Percentiles rank a stretch among this genome's conserved stretches.
These are phyloP conservation scores for Lichina pygmaea DNA, from an alignment of 495 filamentous ascomycete species.

Conservation along the genomic window DNA sequence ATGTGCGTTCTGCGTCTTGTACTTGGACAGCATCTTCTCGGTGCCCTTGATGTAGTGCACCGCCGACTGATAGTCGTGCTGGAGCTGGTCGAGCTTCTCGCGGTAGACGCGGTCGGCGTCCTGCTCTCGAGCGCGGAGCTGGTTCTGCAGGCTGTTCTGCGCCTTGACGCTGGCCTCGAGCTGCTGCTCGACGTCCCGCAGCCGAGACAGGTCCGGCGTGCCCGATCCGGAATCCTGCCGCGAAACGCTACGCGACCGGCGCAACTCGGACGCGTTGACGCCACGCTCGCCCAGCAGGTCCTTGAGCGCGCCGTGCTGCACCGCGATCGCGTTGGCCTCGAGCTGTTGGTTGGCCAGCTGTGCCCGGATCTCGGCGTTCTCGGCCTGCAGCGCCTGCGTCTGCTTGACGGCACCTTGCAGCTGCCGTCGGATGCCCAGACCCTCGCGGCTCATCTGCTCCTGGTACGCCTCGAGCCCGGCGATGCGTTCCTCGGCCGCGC, in stretches of 20 bases:
- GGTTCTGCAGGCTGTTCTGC: slow-evolving; percentile 57
- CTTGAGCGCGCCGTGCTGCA: slow-evolving; percentile 82
- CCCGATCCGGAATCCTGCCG: slow-evolving; percentile 44
- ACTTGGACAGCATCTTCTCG: slow-evolving; percentile 85
- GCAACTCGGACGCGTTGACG: slow-evolving; percentile 28
- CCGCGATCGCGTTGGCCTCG: slow-evolving; percentile 63
- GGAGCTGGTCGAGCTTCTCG: slow-evolving; percentile 75
- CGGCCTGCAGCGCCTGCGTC: slow-evolving; percentile 41
- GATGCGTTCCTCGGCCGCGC: slow-evolving; percentile 82
- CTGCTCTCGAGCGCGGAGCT: slow-evolving; percentile 50
- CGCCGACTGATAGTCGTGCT: slow-evolving; percentile 94
- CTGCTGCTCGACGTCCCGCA: slow-evolving; percentile 75
- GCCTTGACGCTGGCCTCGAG: slow-evolving; percentile 49
- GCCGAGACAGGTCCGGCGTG: slow-evolving; percentile 54
- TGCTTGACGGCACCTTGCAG: slow-evolving; percentile 64
- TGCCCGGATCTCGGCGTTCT: slow-evolving; percentile 52
- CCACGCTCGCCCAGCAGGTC: slow-evolving; percentile 76
- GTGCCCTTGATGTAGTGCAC: slow-evolving; percentile 98
- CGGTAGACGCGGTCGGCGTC: slow-evolving; percentile 65
- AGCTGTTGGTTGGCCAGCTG: slow-evolving; percentile 60
- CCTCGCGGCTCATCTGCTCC: slow-evolving; percentile 83
- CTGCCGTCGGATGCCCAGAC: slow-evolving; percentile 64
- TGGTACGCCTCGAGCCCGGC: slow-evolving; percentile 90
- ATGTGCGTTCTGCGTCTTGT: slow-evolving; percentile 62
- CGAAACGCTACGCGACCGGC: slow-evolving; percentile 25